Base-by-base conservation (phyloP, 2,329 filamentous ascomycete genomes). In the Cladosporium cucumerinum region DNA sequence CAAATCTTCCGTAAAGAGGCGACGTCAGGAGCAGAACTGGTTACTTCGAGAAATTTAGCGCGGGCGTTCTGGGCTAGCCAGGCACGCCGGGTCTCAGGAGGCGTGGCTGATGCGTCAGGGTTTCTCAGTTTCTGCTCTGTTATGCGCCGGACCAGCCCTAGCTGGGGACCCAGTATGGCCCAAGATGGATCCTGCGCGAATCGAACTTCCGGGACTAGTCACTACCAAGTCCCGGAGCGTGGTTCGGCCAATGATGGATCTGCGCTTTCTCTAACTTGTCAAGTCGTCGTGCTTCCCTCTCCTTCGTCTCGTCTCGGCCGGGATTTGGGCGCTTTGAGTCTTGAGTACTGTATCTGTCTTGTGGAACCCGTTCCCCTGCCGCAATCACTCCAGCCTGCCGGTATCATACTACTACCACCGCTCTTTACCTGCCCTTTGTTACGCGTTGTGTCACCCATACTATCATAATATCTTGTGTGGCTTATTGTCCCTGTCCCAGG, bases 101-200 rank as follows among this genome's bases (percentile, higher is more conserved):
- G 46, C 58, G 58, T 61, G 58, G 58, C 58, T 61, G 58, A 61
- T 51, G 58, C 58, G 30, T 34, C 58, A 57, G 54, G 54, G 54
- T 60, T 48, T 32, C 18, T 36, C 18, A 57, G 32, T 34, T 36
- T 48, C 23, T 48, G 39, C 26, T 48, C 39, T 48, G 18, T 43
- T 49, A 60, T 60, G 58, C 58, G 30, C 58, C 46, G 49, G 32
- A 25, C 59, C 39, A 43, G 49, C 39, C 57, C 57, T 60, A 60
- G 43, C 30, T 49, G 28, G 18, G 14, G 57, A 30, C 10, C 59
- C 5, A 16, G 54, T 23, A 49, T 62, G 48, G 59, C 32, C 48
- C 21, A 28, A 43, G 51, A 54, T 62, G 59, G 59, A 62, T 52
- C 30, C 59, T 62, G 49, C 48, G 58, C 58, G 46, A 51, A 51